Base-by-base conservation (phyloP, 257 asterid species). In the Phtheirospermum japonicum region DNA sequence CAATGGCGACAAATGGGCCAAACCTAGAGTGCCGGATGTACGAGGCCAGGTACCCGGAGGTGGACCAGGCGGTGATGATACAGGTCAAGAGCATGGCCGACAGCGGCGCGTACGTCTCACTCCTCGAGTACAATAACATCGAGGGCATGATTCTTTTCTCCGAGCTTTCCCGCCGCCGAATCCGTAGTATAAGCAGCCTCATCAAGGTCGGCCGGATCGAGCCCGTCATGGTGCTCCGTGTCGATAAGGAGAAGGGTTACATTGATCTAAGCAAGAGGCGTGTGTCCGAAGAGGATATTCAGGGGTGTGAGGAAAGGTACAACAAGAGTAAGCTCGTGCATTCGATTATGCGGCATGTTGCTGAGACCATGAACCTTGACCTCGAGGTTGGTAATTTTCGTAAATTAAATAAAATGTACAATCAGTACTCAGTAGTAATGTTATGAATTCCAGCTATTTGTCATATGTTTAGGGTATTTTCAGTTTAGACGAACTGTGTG, bases 141-240 rank as follows among this genome's bases (percentile, higher is more conserved):
- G 99, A 93, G 76, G 99, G 97, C 6, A 93, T 93, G 97, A 93
- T 93, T 58, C 82, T 89, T 49, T 92, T 89, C 76, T 93, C 99
- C 11, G 99, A 89, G 79, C 93, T 93, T 23, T 93, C 99, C 30
- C 96, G 99, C 18, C 99, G 97, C 57, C 95, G 99, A 4, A 92
- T 89, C 73, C 82, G 99, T 61, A 89, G 96, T 51, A 92, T 92
- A 75, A 89, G 95, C 68, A 92, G 96, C 62, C 82, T 92, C 6
- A 92, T 92, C 50, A 92, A 79, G 59, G 97, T 92, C 23, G 96
- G 97, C 54, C 93, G 99, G 9, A 86, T 83, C 62, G 97, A 92
- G 71, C 96, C 99, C 4, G 97, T 92, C 1, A 89, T 93, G 99
- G 99, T 93, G 11, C 96, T 93, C 14, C 85, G 96, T 74, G 99